Evolutionary conservation across 768 basidiomycete genomes (phyloP), one percentile per base, ranked within the genome.

Genomic region (Russula virescens): DNA sequence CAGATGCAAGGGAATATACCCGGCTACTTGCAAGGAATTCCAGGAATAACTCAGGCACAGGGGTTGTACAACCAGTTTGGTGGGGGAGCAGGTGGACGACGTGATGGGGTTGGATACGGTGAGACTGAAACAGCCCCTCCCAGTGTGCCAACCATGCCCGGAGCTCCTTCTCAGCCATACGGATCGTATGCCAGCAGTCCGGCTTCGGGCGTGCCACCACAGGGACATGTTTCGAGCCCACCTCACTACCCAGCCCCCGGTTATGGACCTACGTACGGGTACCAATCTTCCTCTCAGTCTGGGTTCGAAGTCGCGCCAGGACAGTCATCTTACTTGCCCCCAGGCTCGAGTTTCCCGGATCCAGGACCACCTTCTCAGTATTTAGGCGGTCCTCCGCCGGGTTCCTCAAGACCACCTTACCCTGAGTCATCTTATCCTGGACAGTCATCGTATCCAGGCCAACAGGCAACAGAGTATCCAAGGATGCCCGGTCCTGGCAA

Each of bases 1-100:
- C 74, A 81, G 46, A 72, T 80, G 52, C 84, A 85, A 70, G 74
- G 78, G 18, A 72, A 77, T 35, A 18, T 85, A 3, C 66, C 75
- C n/a, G 78, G 79, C 0, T 82, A 82, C 64, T 70, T 75, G 55
- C 70, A 77, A 25, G 64, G 71, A 42, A 75, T 84, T 40, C 84
- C 84, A 0, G 81, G 79, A 4, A 75, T 81, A 26, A 50, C 69
- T 8, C 79, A 80, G 64, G 80, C 77, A 21, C 74, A 79, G 8
- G 66, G 71, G 68, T 74, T 60, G 25, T 60, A 54, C 40, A 65
- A 58, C 14, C 13, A 80, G 10, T 69, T 82, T 34, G 71, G 73
- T 34, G 74, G 73, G 31, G 67, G 68, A 16, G 48, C 55, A 28
- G 64, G 69, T 26, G 54, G 68, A 19, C 50, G 57, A 51, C 60